These are phyloP conservation scores for Lenwebbia sp. DNA, from an alignment of 345 rosid genomes.

Conservation along the genomic window DNA sequence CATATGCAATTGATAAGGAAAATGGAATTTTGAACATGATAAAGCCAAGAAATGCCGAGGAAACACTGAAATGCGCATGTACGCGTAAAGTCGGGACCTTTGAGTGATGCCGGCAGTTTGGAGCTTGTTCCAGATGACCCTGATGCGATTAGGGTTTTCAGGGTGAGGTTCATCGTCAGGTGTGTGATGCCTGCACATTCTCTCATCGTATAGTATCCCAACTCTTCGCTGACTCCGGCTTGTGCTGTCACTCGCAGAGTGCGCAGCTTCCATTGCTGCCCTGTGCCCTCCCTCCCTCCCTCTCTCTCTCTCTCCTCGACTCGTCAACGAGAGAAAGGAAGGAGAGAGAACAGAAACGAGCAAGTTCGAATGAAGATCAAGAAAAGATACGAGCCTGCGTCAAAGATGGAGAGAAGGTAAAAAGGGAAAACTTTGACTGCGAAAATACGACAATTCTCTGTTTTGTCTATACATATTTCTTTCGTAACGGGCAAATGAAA, in stretches of 20 bases:
- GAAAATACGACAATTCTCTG: too few relatives aligned
- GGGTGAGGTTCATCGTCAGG: slow-evolving; percentile 65
- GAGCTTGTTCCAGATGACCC: slow-evolving; percentile 68
- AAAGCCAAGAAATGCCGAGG: not conserved
- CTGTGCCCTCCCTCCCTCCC: not conserved
- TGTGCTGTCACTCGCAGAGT: not conserved
- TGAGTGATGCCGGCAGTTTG: slow-evolving; percentile 43
- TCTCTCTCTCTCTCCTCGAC: not conserved
- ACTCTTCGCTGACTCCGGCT: slow-evolving; percentile 27
- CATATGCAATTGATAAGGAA: not conserved
- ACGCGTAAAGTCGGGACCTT: slow-evolving; percentile 21
- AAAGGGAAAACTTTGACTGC: too few relatives aligned
- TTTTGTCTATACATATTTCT: too few relatives aligned
- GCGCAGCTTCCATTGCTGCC: slow-evolving; percentile 1
- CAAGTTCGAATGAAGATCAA: not conserved
- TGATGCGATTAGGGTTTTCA: slow-evolving; percentile 71
- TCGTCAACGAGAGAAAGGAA: not conserved
- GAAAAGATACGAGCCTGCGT: not conserved
- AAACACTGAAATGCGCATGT: not conserved
- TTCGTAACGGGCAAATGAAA: too few relatives aligned
- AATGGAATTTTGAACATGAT: not conserved
- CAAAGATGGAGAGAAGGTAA: too few relatives aligned
- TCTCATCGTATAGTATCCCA: slow-evolving; percentile 68
- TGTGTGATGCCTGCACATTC: slow-evolving; percentile 70
- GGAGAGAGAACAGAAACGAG: not conserved